Evolutionary conservation across 306 rosid species (phyloP), one percentile per base, ranked within the genome.

Genomic region (Quercus berberidifolia): DNA sequence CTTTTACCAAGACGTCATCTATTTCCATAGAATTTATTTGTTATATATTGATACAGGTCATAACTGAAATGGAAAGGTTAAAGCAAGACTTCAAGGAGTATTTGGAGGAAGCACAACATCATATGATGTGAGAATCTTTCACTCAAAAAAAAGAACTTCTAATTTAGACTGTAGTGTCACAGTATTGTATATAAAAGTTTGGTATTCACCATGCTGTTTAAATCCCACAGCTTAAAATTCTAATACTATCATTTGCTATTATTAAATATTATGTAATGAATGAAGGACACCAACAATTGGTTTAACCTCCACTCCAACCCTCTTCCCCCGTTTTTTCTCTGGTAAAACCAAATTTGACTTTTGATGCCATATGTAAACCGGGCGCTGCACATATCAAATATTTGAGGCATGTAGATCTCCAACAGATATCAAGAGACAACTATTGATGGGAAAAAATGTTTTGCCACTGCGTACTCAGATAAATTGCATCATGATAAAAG

Each of bases 41-140:
- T 49, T 77, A 74, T 26, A 76, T 84, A 83, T 78, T 58, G 57
- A 71, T 83, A 84, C 82, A 95, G 98, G 93, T 92, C 69, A 95
- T 95, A 86, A 76, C 82, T 38, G 94, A 92, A 72, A 91, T 91
- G 99, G 99, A 95, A 84, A 89, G 80, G 80, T 87, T 84, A 52
- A 95, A 95, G 89, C 94, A 89, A 81, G 90, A 89, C 30, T 86
- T 86, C 83, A 90, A 87, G 75, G 81, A 82, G 82, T 91, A 87
- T 76, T 81, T 88, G 83, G 83, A 79, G 58, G 90, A 89, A 77
- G 88, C 90, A 15, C 80, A 65, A 21, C 83, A 88, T 81, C 84
- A 90, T 81, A 83, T 91, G 79, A 84, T 21, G 99, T 95, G 74
- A 90, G 99, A 79, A 77, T 80, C 65, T 54, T 57, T 71, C 69